These are phyloP conservation scores for Euphorbia lathyris DNA, from an alignment of 345 rosid genomes.

Conservation along the genomic window DNA sequence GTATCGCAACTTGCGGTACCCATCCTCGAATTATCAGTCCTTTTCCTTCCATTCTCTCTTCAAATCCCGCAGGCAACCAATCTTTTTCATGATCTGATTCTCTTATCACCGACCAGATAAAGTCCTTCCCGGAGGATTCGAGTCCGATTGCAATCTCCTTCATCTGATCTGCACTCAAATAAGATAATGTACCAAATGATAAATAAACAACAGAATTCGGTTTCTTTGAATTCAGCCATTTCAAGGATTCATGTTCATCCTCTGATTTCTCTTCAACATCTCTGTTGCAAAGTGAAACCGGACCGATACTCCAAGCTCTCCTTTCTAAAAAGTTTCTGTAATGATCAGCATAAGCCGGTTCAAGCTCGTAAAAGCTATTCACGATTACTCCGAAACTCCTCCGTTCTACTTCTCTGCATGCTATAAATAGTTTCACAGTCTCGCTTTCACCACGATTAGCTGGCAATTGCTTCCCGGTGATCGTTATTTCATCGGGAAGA, in stretches of 20 bases:
- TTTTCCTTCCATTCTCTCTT: too few species aligned
- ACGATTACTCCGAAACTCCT: background rate
- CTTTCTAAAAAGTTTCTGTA: conserved; percentile 14
- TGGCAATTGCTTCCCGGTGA: conserved; percentile 26
- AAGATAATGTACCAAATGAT: too few species aligned
- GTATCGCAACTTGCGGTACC: too few species aligned
- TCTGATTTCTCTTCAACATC: conserved; percentile 9
- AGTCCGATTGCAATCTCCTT: too few species aligned
- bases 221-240: conserved; percentile 38
- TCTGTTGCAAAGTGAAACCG: conserved; percentile 29
- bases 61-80: too few species aligned
- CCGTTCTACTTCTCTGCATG: background rate
- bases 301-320: conserved; percentile 43
- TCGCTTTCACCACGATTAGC: background rate
- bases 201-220: too few species aligned
- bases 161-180: too few species aligned
- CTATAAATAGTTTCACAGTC: background rate
- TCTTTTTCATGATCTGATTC: too few species aligned
- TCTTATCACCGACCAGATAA: too few species aligned
- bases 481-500: conserved; percentile 2
- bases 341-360: conserved; percentile 37
- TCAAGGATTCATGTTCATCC: conserved; percentile 32
- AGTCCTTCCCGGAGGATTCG: too few species aligned
- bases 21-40: too few species aligned
- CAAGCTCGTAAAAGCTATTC: conserved; percentile 47